Evolutionary conservation across 2,329 filamentous ascomycete species (phyloP).

Genomic region (Alternaria ethzedia): DNA sequence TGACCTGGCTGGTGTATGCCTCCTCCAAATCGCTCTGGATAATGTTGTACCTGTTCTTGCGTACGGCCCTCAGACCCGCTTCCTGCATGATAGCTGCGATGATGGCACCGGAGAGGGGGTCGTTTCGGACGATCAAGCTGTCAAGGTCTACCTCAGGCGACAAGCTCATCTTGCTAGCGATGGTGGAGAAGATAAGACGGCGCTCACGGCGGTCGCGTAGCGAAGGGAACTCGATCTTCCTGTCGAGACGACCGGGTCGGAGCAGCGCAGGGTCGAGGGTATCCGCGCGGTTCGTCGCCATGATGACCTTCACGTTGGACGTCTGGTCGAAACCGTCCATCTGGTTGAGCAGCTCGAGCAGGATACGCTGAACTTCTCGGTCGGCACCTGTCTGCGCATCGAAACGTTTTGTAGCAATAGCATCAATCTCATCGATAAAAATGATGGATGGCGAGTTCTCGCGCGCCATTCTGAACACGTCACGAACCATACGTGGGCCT

Average conservation of each 20-base stretch:
- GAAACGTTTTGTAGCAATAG: conserved; percentile 98
- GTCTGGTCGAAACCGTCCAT: conserved; percentile 99
- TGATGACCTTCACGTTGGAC: conserved; percentile 99
- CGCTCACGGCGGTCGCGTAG: conserved; percentile 92
- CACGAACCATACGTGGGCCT: conserved; percentile 96
- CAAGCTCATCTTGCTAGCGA: conserved; percentile 95
- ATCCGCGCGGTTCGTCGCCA: conserved; percentile 98
- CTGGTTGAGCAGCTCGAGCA: conserved; percentile 96
- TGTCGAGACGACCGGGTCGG: conserved; percentile 90
- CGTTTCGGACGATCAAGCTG: conserved; percentile 93
- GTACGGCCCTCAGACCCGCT: conserved; percentile 88
- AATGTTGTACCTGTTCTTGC: conserved; percentile 99
- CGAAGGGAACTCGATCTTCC: conserved; percentile 99
- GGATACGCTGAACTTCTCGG: conserved; percentile 96
- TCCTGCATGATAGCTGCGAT: conserved; percentile 99
- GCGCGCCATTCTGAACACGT: conserved; percentile 98
- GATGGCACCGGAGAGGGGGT: conserved; percentile 91
- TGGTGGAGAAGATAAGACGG: conserved; percentile 96
- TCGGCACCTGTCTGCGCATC: conserved; percentile 98
- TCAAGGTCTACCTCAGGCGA: conserved; percentile 96
- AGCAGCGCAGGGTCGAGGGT: conserved; percentile 94
- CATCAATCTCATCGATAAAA: conserved; percentile 99
- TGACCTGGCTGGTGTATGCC: conserved; percentile 96
- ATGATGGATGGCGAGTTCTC: conserved; percentile 99
- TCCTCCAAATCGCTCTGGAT: conserved; percentile 97